Evolutionary conservation across 352 stramenopile genomes (phyloP).

Genomic region (Phytophthora capsici): DNA sequence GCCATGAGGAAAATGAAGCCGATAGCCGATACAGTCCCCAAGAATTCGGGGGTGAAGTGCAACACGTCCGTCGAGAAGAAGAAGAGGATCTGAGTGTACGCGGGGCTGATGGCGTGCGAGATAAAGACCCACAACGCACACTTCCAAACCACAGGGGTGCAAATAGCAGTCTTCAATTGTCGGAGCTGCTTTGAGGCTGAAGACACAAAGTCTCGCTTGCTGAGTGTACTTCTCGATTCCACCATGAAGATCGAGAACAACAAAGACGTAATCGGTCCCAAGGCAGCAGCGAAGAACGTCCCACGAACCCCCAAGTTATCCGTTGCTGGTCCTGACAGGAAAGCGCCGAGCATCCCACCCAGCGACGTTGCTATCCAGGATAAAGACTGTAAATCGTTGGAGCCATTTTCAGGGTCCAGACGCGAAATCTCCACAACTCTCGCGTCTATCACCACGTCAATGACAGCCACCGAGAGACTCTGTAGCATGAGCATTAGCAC

Average conservation of each 20-base stretch:
- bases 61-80: constrained; percentile 97
- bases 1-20: constrained; percentile 85
- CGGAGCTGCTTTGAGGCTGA: constrained; percentile 60
- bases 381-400: constrained; percentile 94
- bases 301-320: constrained; percentile 89
- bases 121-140: constrained; percentile 96
- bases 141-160: constrained; percentile 93
- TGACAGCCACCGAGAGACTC: constrained; percentile 93
- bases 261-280: constrained; percentile 91
- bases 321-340: constrained; percentile 92
- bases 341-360: constrained; percentile 93
- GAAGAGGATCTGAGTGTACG: constrained; percentile 94
- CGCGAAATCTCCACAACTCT: constrained; percentile 95
- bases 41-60: constrained; percentile 95
- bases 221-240: constrained; percentile 67
- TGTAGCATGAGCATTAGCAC: constrained; percentile 80
- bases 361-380: constrained; percentile 94
- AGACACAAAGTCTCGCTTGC: constrained; percentile 51
- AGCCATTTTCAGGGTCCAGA: constrained; percentile 79
- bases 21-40: constrained; percentile 87
- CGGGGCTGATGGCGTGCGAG: constrained; percentile 93
- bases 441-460: constrained; percentile 97
- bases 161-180: constrained; percentile 82
- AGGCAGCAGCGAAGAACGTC: constrained; percentile 92
- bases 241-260: constrained; percentile 89